These are phyloP conservation scores for Suillus subluteus DNA, from an alignment of 768 basidiomycete species.

Conservation along the genomic window DNA sequence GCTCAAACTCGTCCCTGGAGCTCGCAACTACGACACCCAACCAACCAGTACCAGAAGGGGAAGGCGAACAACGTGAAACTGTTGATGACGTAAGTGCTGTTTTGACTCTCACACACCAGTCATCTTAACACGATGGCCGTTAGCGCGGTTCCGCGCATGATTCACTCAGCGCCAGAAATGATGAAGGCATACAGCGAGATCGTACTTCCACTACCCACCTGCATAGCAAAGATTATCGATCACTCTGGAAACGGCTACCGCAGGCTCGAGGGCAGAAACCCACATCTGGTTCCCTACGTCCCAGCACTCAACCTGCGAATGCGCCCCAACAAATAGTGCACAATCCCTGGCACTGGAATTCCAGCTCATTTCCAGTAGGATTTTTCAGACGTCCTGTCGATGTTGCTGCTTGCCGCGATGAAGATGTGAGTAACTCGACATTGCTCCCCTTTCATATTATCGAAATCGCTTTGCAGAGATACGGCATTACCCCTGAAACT, in stretches of 20 bases:
- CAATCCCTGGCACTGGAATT: not conserved
- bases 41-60: not conserved
- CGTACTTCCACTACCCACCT: not conserved
- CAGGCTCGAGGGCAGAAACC: not conserved
- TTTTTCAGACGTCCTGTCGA: not conserved
- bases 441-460: not conserved
- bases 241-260: not conserved
- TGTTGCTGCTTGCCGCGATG: not conserved
- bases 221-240: not conserved
- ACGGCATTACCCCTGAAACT: not conserved
- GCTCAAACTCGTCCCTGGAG: not conserved
- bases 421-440: not conserved
- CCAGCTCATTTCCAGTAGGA: not conserved
- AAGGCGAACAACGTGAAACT: not conserved
- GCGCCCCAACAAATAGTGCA: not conserved
- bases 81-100: not conserved
- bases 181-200: not conserved
- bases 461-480: not conserved
- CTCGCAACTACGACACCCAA: not conserved
- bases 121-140: not conserved
- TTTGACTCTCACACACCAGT: not conserved
- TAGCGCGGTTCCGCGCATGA: too few relatives aligned
- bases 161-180: too few relatives aligned
- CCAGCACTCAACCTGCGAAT: not conserved
- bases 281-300: not conserved